Base-by-base conservation (phyloP, 2,329 filamentous ascomycete species). In the Neoascochyta sp. region DNA sequence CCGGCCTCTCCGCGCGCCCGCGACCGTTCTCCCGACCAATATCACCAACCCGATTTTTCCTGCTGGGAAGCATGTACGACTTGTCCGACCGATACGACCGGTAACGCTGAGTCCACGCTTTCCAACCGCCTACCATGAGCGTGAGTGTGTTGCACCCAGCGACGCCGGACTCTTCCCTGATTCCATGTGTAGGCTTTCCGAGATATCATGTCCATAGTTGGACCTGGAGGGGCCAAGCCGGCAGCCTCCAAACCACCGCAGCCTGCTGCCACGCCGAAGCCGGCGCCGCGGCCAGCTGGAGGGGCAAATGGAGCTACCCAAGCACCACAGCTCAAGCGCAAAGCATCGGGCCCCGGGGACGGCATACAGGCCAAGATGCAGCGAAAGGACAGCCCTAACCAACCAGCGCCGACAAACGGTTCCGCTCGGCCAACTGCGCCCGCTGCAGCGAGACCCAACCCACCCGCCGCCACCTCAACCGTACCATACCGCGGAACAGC, bases 401-500 rank as follows among this genome's bases (percentile, higher is more conserved):
- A 39, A 27, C 15, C 49, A 30, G 24, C 54, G 44, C 47, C 54
- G 41, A 20, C 42, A 31, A 52, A 52, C 44, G 36, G 49, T 35
- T 36, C 41, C 41, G 36, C 32, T 24, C 56, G 57, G 31, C 42
- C 57, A 21, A 39, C 42, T 9, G 38, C 54, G 14, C 36, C 50
- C 22, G 47, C 46, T 22, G 40, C 41, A 11, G 33, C 49, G 25
- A 57, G 47, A 42, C 43, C 46, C 17, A 52, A 43, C 17, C 33
- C 43, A 11, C 17, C 53, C 12, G 32, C 49, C 5, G 32, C 50
- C 24, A 36, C 45, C 20, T 45, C 38, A 15, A 39, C 47, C 7
- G 52, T 60, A 13, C 59, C 60, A 28, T 64, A 65, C 35, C 55
- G 61, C 33, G 62, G 62, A 24, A 63, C 62, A 11, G 62, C 62